phyloP scores from a whole-genome alignment of 2,329 filamentous ascomycete species.

The Alternaria burnsii region DNA sequence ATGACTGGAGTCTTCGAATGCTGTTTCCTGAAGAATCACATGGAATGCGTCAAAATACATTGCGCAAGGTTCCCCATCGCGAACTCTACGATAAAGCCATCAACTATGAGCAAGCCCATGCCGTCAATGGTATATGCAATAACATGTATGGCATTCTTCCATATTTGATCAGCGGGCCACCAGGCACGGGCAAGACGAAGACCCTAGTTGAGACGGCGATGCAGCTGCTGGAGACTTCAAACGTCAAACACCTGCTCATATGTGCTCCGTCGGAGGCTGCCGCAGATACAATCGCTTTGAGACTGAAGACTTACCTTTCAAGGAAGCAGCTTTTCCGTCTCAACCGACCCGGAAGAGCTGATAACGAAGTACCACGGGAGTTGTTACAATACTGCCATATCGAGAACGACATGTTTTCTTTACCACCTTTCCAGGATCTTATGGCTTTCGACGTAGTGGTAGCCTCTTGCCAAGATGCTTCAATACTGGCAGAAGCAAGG shows the following conservation, averaged over 20 bases:
- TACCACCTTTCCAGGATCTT: slow-evolving; percentile 51
- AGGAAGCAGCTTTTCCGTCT: slow-evolving; percentile 54
- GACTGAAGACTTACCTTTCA: slow-evolving; percentile 50
- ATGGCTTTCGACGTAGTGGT: slow-evolving; percentile 56
- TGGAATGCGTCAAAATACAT: slow-evolving; percentile 49
- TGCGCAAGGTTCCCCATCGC: slow-evolving; percentile 48
- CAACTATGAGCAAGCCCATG: slow-evolving; percentile 60
- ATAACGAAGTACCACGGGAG: slow-evolving; percentile 54
- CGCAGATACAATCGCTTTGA: slow-evolving; percentile 55
- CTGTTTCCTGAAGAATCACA: slow-evolving; percentile 54
- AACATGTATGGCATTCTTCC: slow-evolving; percentile 56
- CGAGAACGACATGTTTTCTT: slow-evolving; percentile 52
- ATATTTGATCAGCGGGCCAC: slow-evolving; percentile 59
- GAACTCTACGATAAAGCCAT: slow-evolving; percentile 52
- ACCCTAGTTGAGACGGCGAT: slow-evolving; percentile 58
- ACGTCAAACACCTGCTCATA: slow-evolving; percentile 50
- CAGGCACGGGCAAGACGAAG: slow-evolving; percentile 63
- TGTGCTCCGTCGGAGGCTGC: slow-evolving; percentile 59
- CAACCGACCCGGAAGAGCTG: slow-evolving; percentile 52
- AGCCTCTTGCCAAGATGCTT: slow-evolving; percentile 53
- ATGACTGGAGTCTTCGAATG: slow-evolving; percentile 51
- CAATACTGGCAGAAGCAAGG: slow-evolving; percentile 54
- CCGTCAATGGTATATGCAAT: slow-evolving; percentile 53
- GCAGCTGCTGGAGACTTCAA: slow-evolving; percentile 37
- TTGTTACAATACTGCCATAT: slow-evolving; percentile 52